Conservation (phyloP, 108 stramenopile genomes). For the Stephanodiscus minutulus region DNA sequence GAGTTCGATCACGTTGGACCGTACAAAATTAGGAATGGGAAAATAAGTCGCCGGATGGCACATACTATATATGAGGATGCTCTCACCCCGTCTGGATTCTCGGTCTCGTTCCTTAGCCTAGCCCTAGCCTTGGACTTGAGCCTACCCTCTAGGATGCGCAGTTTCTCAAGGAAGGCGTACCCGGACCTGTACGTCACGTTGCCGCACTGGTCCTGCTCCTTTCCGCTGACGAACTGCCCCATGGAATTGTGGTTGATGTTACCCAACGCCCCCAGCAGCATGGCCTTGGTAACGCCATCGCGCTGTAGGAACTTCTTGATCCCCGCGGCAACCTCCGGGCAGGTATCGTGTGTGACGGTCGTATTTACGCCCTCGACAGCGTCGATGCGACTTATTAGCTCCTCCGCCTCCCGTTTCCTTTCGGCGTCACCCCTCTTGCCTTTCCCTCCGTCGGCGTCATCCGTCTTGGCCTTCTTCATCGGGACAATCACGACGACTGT, state of each 20-base stretch:
- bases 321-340: slow-evolving; percentile 43
- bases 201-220: slow-evolving; percentile 49
- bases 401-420: slow-evolving; percentile 5
- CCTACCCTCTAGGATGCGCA: slow-evolving; percentile 14
- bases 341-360: no score
- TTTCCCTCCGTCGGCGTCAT: no score
- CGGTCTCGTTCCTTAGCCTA: slow-evolving; percentile 39
- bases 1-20: no score
- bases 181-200: slow-evolving; percentile 34
- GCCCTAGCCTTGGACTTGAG: no score
- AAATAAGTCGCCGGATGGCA: no score
- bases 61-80: no score
- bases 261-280: slow-evolving; percentile 19
- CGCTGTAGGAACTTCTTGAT: slow-evolving; percentile 42
- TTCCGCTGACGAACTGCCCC: slow-evolving; percentile 25
- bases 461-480: no score
- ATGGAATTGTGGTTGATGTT: slow-evolving; percentile 39
- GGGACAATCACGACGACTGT: no score
- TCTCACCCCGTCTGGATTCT: slow-evolving; percentile 20
- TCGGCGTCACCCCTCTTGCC: slow-evolving; percentile 10
- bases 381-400: slow-evolving; percentile 22
- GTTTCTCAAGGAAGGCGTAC: slow-evolving; percentile 50
- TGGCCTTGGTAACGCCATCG: slow-evolving; percentile 39
- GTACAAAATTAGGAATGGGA: no score
- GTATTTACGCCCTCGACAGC: no score